Evolutionary conservation across 1,139 yeast genomes (phyloP).

Genomic region (Nadsonia starkeyi-henricii): DNA sequence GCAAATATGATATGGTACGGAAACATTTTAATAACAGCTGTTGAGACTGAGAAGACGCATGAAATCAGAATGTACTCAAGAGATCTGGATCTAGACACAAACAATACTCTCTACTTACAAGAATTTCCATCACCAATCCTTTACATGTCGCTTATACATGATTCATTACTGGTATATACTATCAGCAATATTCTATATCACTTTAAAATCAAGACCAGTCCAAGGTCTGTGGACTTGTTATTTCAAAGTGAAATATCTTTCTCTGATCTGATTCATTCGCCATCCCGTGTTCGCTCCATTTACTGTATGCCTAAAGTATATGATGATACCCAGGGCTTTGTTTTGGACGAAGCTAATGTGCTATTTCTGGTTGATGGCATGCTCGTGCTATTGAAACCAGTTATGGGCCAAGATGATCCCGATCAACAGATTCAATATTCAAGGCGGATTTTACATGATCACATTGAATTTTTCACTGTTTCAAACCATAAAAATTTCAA

Average conservation of each 20-base stretch:
- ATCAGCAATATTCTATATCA: constrained; percentile 20
- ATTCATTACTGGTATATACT: constrained; percentile 23
- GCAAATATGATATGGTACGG: constrained; percentile 32
- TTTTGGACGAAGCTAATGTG: constrained; percentile 8
- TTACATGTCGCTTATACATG: constrained; percentile 17
- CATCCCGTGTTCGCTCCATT: constrained; percentile 21
- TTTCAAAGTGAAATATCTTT: constrained; percentile 20
- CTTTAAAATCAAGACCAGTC: constrained; percentile 12
- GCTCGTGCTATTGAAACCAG: constrained; percentile 16
- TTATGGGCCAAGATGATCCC: constrained; percentile 3
- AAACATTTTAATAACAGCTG: constrained; percentile 25
- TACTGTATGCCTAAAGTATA: constrained; percentile 2
- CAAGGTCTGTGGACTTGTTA: constrained; percentile 13
- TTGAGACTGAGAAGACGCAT: constrained; percentile 16
- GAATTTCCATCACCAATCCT: constrained; percentile 19
- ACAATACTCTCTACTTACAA: constrained; percentile 14
- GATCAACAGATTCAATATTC: constrained; percentile 10
- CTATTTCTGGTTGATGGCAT: constrained; percentile 25
- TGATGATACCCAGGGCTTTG: constrained; percentile 1
- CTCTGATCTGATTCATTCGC: constrained; percentile 22
- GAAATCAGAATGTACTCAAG: constrained; percentile 26
- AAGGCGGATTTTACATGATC: constrained; percentile 16
- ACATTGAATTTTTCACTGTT: constrained; percentile 18
- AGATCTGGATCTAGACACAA: constrained; percentile 21
- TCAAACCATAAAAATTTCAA: constrained; percentile 10